Percentiles rank a stretch among this genome's conserved stretches.
These are phyloP conservation scores for Stramenopiles sp. DNA, from an alignment of 352 stramenopile species.

Conservation along the genomic window DNA sequence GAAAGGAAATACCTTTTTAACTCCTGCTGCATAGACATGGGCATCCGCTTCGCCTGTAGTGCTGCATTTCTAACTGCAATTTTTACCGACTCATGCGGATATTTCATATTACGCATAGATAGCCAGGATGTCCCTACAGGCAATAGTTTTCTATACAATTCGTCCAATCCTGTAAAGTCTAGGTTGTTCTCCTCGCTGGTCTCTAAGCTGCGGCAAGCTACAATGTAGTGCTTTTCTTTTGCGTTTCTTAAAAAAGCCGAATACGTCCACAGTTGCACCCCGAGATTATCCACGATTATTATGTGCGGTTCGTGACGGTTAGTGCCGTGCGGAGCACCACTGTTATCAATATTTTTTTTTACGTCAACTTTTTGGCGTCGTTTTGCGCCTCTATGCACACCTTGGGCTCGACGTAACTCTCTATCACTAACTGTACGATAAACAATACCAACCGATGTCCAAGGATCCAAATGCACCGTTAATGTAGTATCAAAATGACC, in stretches of 20 bases:
- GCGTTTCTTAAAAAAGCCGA: not conserved
- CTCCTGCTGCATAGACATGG: not conserved
- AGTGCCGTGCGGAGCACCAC: no score
- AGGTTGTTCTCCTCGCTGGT: not conserved
- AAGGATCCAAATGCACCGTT: not conserved
- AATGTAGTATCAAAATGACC: not conserved
- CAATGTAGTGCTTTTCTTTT: not conserved
- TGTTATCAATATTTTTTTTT: not conserved
- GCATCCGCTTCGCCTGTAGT: not conserved
- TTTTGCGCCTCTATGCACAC: not conserved
- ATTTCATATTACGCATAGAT: not conserved
- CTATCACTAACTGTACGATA: not conserved
- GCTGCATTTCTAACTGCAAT: not conserved
- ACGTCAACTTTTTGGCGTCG: not conserved
- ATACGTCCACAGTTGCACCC: not conserved
- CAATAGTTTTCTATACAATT: not conserved
- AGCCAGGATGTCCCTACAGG: not conserved
- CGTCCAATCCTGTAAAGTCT: not conserved
- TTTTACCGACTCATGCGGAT: not conserved
- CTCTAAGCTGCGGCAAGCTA: not conserved
- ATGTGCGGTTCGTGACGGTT: no score
- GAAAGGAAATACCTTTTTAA: not conserved
- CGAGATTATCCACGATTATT: not conserved
- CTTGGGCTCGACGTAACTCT: not conserved
- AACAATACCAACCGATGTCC: not conserved